These are phyloP conservation scores for Fusarium palustre DNA, from an alignment of 2,329 filamentous ascomycete genomes.

Conservation along the genomic window DNA sequence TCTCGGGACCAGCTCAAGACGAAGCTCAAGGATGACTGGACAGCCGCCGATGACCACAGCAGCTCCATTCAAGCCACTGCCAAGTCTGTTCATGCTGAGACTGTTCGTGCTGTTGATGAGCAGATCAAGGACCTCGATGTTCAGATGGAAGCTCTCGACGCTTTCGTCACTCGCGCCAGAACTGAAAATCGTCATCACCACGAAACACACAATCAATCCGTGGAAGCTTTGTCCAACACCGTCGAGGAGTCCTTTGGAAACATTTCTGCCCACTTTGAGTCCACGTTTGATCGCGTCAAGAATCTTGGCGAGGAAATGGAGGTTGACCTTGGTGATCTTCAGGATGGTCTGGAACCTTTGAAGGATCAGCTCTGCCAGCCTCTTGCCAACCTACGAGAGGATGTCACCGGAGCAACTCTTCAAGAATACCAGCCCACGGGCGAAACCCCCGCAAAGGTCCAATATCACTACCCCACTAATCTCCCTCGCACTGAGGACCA, in stretches of 20 bases:
- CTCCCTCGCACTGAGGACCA: constrained; percentile 77
- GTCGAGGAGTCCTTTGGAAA: constrained; percentile 79
- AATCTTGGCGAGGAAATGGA: constrained; percentile 76
- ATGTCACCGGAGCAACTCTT: constrained; percentile 73
- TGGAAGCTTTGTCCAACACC: constrained; percentile 73
- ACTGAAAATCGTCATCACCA: constrained; percentile 84
- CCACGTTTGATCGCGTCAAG: constrained; percentile 75
- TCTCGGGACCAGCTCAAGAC: constrained; percentile 83
- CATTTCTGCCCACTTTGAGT: constrained; percentile 76
- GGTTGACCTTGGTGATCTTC: constrained; percentile 67
- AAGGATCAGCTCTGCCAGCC: constrained; percentile 72
- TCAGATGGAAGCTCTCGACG: constrained; percentile 92
- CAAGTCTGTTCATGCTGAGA: constrained; percentile 89
- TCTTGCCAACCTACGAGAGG: constrained; percentile 75
- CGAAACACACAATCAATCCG: constrained; percentile 72
- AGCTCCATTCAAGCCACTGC: constrained; percentile 86
- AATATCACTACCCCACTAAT: constrained; percentile 82
- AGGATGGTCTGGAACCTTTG: constrained; percentile 71
- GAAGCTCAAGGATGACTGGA: constrained; percentile 89
- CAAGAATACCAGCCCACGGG: constrained; percentile 88
- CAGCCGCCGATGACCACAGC: constrained; percentile 81
- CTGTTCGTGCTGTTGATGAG: constrained; percentile 86
- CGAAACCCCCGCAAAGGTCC: constrained; percentile 82
- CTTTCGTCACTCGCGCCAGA: constrained; percentile 86
- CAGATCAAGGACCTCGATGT: constrained; percentile 87